These are phyloP conservation scores for Schizosaccharomyces pombe DNA, from an alignment of 805 yeast species.

Conservation along the genomic window DNA sequence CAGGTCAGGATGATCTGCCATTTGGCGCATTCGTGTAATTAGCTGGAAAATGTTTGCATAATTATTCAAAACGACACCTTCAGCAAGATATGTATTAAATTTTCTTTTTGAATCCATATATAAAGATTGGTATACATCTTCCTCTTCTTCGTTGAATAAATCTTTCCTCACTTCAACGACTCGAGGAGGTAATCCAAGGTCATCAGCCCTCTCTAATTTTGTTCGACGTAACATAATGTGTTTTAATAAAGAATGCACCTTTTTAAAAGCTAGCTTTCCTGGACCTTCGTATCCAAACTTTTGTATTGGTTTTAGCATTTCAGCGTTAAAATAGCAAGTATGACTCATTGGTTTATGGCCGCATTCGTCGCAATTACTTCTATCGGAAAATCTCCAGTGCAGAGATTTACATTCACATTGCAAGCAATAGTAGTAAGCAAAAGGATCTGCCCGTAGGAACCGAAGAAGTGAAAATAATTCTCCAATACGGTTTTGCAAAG, in stretches of 20 bases:
- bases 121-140: slow-evolving; percentile 69
- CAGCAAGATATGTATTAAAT: slow-evolving; percentile 79
- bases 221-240: slow-evolving; percentile 86
- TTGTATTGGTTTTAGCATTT: slow-evolving; percentile 82
- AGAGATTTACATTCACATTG: slow-evolving; percentile 59
- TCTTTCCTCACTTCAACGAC: slow-evolving; percentile 75
- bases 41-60: slow-evolving; percentile 65
- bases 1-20: slow-evolving; percentile 94
- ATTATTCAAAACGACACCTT: slow-evolving; percentile 87
- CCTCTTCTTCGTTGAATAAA: slow-evolving; percentile 79
- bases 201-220: slow-evolving; percentile 89
- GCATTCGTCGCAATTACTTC: slow-evolving; percentile 55
- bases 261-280: slow-evolving; percentile 52
- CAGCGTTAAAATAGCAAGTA: slow-evolving; percentile 84
- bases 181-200: slow-evolving; percentile 88
- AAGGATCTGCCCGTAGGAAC: slow-evolving; percentile 64
- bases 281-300: slow-evolving; percentile 59
- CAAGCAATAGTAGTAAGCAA: slow-evolving; percentile 77
- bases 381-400: slow-evolving; percentile 67
- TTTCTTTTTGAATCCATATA: slow-evolving; percentile 70
- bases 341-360: slow-evolving; percentile 89
- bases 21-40: slow-evolving; percentile 89
- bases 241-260: slow-evolving; percentile 48
- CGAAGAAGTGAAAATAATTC: slow-evolving; percentile 83
- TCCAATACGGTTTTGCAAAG: slow-evolving; percentile 86